Percentiles rank a stretch among this genome's conserved stretches.
These are phyloP conservation scores for Nicotiana otophora DNA, from an alignment of 257 asterid species.

Conservation along the genomic window DNA sequence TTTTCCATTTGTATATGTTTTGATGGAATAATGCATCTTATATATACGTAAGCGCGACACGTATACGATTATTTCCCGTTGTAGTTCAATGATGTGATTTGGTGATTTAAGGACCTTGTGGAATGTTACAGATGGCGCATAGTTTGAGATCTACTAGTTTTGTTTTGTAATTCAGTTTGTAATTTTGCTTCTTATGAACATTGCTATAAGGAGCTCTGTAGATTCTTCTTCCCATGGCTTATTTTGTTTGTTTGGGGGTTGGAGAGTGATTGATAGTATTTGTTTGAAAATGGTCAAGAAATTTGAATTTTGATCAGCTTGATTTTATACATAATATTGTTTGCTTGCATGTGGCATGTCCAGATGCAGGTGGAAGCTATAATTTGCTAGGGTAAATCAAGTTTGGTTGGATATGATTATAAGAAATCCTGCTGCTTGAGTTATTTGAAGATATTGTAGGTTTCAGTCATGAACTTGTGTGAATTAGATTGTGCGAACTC, in stretches of 20 bases:
- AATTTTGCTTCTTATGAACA: not conserved
- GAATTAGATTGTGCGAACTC: not conserved
- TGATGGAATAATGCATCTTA: not conserved
- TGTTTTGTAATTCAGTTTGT: conserved; percentile 24
- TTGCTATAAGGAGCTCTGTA: conserved; percentile 12
- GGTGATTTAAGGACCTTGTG: conserved; percentile 4
- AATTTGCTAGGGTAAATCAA: not conserved
- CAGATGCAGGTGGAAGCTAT: not conserved
- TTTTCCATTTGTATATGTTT: conserved; percentile 17
- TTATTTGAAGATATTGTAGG: not conserved
- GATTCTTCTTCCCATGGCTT: not conserved
- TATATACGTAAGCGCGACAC: not conserved
- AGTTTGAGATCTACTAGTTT: conserved; percentile 38
- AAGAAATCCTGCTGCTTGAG: not conserved
- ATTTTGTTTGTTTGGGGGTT: not conserved
- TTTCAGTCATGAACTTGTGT: not conserved
- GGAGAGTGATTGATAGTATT: not conserved
- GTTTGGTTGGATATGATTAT: not conserved
- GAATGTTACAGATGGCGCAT: conserved; percentile 21
- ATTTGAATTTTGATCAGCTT: not conserved
- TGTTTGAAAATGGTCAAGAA: not conserved
- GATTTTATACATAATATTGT: not conserved
- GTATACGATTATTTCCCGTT: not conserved
- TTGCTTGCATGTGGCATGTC: conserved; percentile 5
- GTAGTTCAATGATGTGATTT: not conserved